Evolutionary conservation across 768 basidiomycete genomes (phyloP), one percentile per base, ranked within the genome.

Genomic region (Xerocomellus amylosporus): DNA sequence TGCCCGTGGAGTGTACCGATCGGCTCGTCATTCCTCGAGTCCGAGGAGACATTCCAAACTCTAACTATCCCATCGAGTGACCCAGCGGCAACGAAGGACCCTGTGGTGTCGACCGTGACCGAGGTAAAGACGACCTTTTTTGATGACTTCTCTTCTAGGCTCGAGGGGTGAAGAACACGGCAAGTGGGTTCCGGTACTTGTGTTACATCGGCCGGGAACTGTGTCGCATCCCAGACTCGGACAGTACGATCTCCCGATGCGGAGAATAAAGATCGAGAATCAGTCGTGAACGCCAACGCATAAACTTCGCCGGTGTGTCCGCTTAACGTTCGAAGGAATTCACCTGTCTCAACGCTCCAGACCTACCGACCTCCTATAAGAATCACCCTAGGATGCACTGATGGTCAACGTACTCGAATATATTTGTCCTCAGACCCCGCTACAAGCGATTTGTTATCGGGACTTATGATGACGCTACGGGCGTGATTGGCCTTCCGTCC

Each of bases 41-140:
- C 79, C 4, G 74, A 75, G 41, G 68, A 61, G 49, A 77, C 67
- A 54, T 81, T 74, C 81, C 82, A 83, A 13, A 83, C 71, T 48
- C 81, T 74, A 30, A 83, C 71, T 51, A 75, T 68, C 22, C 77
- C 77, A 61, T 82, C 80, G n/a, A 83, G 72, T 31, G 73, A 74
- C 9, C 80, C 82, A 34, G 81, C 76, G 36, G 80, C 82, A 19
- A 81, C 74, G 51, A 78, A 72, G 44, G 69, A 71, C 4, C 79
- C 77, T 52, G 61, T 53, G 2, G 46, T 31, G 47, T 72, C 64
- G 24, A 71, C 62, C 2, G 70, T 31, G 22, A 71, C 58, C 2
- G 70, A 71, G 43, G 69, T 71, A 26, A 69, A 64, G 44, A 69
- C 69, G 22, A 58, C 54, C 9, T 69, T 62, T 26, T 67, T 54